phyloP scores from a whole-genome alignment of 1,284 basidiomycete species.

The Cryptococcus maquisensis region DNA sequence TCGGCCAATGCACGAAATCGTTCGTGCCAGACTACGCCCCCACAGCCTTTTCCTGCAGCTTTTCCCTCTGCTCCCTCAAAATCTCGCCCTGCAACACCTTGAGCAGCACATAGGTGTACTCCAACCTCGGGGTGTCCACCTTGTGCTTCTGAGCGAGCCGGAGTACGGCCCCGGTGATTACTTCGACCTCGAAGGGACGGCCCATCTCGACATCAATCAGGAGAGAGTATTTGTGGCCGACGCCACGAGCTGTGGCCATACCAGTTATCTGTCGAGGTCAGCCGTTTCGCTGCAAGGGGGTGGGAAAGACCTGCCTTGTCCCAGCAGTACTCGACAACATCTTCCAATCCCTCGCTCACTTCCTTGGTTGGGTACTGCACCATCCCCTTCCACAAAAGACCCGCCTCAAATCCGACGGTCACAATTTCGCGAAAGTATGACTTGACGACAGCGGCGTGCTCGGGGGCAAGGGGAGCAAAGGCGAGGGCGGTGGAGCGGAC shows the following conservation, averaged over 20 bases:
- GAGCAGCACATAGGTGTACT: conserved; percentile 36
- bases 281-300: background rate
- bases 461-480: conserved; percentile 21
- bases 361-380: conserved; percentile 23
- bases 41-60: conserved; percentile 3
- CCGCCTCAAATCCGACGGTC: conserved; percentile 31
- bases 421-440: conserved; percentile 41
- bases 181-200: conserved; percentile 47
- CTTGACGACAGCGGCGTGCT: conserved; percentile 26
- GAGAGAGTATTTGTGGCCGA: conserved; percentile 41
- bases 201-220: conserved; percentile 42
- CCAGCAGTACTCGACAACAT: conserved; percentile 20
- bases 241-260: conserved; percentile 10
- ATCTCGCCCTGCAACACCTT: conserved; percentile 35
- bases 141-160: conserved; percentile 29
- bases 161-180: conserved; percentile 40
- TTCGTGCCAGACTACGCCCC: background rate
- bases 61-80: conserved; percentile 3
- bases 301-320: conserved; percentile 18
- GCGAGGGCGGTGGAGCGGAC: conserved; percentile 30
- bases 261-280: conserved; percentile 4
- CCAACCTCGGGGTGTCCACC: conserved; percentile 27
- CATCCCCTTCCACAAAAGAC: conserved; percentile 38
- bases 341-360: conserved; percentile 17
- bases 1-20: too few species aligned